These are phyloP conservation scores for Pleomassaria siparia DNA, from an alignment of 2,329 filamentous ascomycete species.

Conservation along the genomic window DNA sequence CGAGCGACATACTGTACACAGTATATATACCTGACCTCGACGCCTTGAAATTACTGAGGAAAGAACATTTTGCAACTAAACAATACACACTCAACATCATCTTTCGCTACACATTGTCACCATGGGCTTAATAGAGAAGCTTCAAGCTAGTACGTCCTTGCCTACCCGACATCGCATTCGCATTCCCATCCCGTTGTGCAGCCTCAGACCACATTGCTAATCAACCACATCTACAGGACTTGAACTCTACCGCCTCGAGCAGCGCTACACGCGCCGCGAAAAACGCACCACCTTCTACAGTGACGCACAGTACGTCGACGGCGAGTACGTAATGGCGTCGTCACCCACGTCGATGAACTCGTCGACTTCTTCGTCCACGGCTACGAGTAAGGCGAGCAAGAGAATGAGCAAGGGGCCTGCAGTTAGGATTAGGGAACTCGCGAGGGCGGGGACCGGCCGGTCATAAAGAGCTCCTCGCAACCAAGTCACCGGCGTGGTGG, in stretches of 20 bases:
- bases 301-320: slow-evolving; percentile 89
- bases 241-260: slow-evolving; percentile 92
- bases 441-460: slow-evolving; percentile 28
- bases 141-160: slow-evolving; percentile 42
- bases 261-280: slow-evolving; percentile 89
- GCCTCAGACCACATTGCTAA: not conserved
- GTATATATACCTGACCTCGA: slow-evolving; percentile 16
- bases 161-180: not conserved
- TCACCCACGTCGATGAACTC: slow-evolving; percentile 36
- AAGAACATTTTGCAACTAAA: no score
- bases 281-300: slow-evolving; percentile 87
- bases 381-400: slow-evolving; percentile 14
- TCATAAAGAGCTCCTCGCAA: slow-evolving; percentile 13
- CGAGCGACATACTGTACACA: no score
- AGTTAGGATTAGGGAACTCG: slow-evolving; percentile 36
- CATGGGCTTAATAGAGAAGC: slow-evolving; percentile 44
- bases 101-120: slow-evolving; percentile 16
- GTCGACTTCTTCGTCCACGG: slow-evolving; percentile 25
- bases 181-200: not conserved
- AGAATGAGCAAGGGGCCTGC: slow-evolving; percentile 40
- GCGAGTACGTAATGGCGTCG: slow-evolving; percentile 80
- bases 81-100: slow-evolving; percentile 4
- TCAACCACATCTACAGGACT: slow-evolving; percentile 52
- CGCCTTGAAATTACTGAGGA: no score
- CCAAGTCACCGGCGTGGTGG: not conserved